A percentile compares a stretch with the other conserved stretches of the same genome.
phyloP scores from a whole-genome alignment of 176 grass and related monocot species.

The Musa troglodytarum region DNA sequence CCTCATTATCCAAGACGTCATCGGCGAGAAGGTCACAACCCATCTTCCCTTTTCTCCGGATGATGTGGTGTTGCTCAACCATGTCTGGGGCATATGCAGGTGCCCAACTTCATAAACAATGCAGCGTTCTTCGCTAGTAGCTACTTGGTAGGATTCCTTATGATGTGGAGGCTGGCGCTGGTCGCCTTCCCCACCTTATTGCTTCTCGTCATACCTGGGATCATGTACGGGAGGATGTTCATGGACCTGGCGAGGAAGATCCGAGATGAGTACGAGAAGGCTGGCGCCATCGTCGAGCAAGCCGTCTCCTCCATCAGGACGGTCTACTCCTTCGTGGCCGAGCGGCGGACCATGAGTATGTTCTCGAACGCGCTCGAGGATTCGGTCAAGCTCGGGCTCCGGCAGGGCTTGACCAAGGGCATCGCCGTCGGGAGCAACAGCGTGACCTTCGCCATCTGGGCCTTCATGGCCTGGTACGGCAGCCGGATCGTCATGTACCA shows the following conservation, averaged over 20 bases:
- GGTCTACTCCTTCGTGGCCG: constrained; percentile 71
- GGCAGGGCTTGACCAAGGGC: constrained; percentile 80
- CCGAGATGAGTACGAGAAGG: constrained; percentile 54
- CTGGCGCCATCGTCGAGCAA: constrained; percentile 57
- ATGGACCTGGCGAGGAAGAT: constrained; percentile 56
- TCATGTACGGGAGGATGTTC: constrained; percentile 66
- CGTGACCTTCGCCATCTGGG: constrained; percentile 68
- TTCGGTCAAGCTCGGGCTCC: constrained; percentile 47
- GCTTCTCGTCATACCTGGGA: constrained; percentile 64
- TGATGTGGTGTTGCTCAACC: neutral
- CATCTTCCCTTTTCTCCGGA: neutral
- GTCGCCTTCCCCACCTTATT: constrained; percentile 57
- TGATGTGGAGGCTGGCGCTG: constrained; percentile 58
- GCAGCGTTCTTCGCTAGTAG: constrained; percentile 5
- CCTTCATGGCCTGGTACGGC: constrained; percentile 36
- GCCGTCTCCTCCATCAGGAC: constrained; percentile 82
- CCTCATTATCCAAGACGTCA: constrained; percentile 26
- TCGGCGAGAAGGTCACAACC: constrained; percentile 18
- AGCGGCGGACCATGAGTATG: constrained; percentile 39
- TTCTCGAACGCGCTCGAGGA: constrained; percentile 65
- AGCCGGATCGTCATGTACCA: constrained; percentile 40
- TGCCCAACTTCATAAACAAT: constrained; percentile 22
- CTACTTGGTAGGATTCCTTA: constrained; percentile 21
- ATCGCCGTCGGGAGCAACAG: constrained; percentile 73
- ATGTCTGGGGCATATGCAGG: neutral